A percentile compares a stretch with the other conserved stretches of the same genome.
Conservation (phyloP, 352 stramenopile genomes). For the Globisporangium cederbergense region DNA sequence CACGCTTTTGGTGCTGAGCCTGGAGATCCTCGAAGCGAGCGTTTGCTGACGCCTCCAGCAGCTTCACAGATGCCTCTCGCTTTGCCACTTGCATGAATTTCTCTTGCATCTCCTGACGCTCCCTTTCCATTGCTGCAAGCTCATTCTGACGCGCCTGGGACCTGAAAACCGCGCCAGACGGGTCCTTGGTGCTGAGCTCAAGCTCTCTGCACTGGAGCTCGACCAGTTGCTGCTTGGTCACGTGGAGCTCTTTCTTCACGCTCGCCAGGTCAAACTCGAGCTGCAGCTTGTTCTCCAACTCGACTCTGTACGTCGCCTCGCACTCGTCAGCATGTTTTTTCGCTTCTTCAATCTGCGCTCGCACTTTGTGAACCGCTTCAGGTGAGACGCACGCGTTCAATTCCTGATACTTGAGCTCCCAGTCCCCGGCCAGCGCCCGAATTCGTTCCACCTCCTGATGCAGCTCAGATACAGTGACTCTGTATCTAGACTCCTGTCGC, state of each 20-base stretch:
- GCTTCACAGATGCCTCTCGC: slow-evolving; percentile 11
- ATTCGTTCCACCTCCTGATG: not conserved
- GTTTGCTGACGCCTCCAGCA: slow-evolving; percentile 4
- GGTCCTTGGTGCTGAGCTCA: not conserved
- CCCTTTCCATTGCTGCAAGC: not conserved
- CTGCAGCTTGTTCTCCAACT: slow-evolving; percentile 16
- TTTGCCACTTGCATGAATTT: not conserved
- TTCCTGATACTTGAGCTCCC: slow-evolving; percentile 13
- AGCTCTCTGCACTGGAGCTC: slow-evolving; percentile 5
- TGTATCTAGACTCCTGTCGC: not conserved
- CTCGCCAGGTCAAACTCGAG: slow-evolving; percentile 21
- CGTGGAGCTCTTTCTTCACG: slow-evolving; percentile 13
- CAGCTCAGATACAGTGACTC: not conserved
- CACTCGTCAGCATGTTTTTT: slow-evolving; percentile 3
- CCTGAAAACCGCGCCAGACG: not conserved
- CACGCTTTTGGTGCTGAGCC: not conserved
- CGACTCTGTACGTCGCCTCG: slow-evolving; percentile 12
- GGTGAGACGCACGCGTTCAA: slow-evolving; percentile 8
- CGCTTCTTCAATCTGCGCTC: not conserved
- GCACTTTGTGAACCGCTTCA: not conserved
- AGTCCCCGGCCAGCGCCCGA: not conserved
- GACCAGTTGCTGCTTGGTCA: slow-evolving; percentile 7
- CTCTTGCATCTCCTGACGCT: not conserved
- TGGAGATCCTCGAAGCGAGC: not conserved
- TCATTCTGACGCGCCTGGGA: slow-evolving; percentile 3